Conservation (phyloP, 2,329 filamentous ascomycete species). For the Pseudocercospora fijiensis region DNA sequence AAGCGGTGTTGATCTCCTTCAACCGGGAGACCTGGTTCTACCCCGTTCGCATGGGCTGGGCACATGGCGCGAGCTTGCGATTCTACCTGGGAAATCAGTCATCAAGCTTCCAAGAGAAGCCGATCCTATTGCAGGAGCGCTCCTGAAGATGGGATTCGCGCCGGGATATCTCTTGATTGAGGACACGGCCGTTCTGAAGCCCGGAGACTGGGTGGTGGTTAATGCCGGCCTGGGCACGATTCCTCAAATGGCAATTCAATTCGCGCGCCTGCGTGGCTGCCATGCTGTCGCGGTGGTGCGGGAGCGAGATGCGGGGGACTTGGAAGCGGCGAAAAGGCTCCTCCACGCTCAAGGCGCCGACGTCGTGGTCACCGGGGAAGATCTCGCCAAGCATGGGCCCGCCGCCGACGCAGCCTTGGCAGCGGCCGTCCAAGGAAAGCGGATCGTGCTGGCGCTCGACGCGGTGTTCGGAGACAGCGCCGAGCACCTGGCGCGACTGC, state of each 20-base stretch:
- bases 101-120: not conserved
- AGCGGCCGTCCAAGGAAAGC: not conserved
- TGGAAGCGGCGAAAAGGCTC: not conserved
- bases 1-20: not conserved
- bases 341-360: conserved; percentile 4
- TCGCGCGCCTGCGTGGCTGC: conserved; percentile 22
- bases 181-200: conserved; percentile 14
- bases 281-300: conserved; percentile 25
- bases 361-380: conserved; percentile 9
- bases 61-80: conserved; percentile 2
- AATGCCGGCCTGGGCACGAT: conserved; percentile 26
- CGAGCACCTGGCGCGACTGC: not conserved
- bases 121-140: not conserved
- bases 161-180: not conserved
- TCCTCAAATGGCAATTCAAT: conserved; percentile 29
- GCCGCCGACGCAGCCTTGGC: not conserved
- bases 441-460: conserved; percentile 14
- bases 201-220: conserved; percentile 32
- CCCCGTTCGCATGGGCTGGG: not conserved
- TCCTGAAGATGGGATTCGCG: conserved; percentile 7
- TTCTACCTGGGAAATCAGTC: not conserved
- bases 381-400: not conserved
- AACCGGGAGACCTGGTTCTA: not conserved
- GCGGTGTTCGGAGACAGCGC: conserved; percentile 10
- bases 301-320: conserved; percentile 12